phyloP scores from a whole-genome alignment of 1,139 yeast genomes.

The Arxiozyma slooffiae region DNA sequence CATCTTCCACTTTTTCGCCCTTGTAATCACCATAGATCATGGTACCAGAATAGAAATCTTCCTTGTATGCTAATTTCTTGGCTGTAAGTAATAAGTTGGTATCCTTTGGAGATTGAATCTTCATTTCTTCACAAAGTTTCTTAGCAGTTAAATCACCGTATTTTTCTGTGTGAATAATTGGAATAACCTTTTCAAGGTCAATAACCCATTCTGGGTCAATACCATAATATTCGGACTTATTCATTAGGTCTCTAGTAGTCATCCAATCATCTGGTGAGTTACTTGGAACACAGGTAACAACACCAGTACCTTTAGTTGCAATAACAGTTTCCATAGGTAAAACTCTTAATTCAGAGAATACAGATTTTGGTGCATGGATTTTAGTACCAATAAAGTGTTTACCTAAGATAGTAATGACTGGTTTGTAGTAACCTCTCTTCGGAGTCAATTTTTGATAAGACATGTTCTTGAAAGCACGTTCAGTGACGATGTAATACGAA shows the following conservation, averaged over 20 bases:
- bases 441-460: slow-evolving; percentile 90
- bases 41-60: slow-evolving; percentile 87
- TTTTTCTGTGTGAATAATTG: slow-evolving; percentile 69
- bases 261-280: slow-evolving; percentile 96
- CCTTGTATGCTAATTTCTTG: slow-evolving; percentile 90
- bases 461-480: slow-evolving; percentile 98
- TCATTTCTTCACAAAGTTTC: slow-evolving; percentile 69
- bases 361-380: slow-evolving; percentile 77
- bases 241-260: slow-evolving; percentile 70
- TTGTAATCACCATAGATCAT: slow-evolving; percentile 72
- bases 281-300: slow-evolving; percentile 96
- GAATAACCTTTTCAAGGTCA: slow-evolving; percentile 52
- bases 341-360: slow-evolving; percentile 61
- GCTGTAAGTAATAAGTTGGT: slow-evolving; percentile 79
- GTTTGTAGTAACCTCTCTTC: slow-evolving; percentile 63
- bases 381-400: slow-evolving; percentile 70
- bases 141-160: slow-evolving; percentile 90
- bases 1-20: slow-evolving; percentile 85
- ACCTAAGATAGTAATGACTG: slow-evolving; percentile 59
- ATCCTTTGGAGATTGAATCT: slow-evolving; percentile 93
- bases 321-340: slow-evolving; percentile 97
- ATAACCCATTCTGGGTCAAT: slow-evolving; percentile 82
- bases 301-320: slow-evolving; percentile 96
- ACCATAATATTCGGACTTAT: slow-evolving; percentile 86
- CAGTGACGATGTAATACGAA: slow-evolving; percentile 76